phyloP scores from a whole-genome alignment of 2,329 filamentous ascomycete species.

The Davidsoniella virescens region DNA sequence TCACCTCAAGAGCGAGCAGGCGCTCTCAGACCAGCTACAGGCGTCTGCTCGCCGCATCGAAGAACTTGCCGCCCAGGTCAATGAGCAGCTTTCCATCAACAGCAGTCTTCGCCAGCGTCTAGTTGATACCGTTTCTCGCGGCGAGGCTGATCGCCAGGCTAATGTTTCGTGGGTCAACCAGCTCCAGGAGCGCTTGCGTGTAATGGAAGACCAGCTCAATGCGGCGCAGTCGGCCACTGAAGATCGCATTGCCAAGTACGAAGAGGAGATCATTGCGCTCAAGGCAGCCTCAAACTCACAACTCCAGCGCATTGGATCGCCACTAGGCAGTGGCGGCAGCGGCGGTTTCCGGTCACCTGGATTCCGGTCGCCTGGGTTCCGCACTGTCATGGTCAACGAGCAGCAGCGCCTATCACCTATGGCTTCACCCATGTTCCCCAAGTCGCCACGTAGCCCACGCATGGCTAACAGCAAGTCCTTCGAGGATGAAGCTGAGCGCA shows the following conservation, averaged over 20 bases:
- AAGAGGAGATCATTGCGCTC: slow-evolving; percentile 64
- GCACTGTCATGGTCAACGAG: slow-evolving; percentile 15
- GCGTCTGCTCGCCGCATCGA: slow-evolving; percentile 65
- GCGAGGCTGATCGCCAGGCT: slow-evolving; percentile 65
- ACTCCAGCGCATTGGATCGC: slow-evolving; percentile 39
- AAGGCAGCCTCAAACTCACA: slow-evolving; percentile 64
- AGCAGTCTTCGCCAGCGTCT: slow-evolving; percentile 59
- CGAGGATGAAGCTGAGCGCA: slow-evolving; percentile 57
- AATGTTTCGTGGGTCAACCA: slow-evolving; percentile 70
- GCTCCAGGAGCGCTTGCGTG: slow-evolving; percentile 65
- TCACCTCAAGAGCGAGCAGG: slow-evolving; percentile 42
- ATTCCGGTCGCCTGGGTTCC: slow-evolving; percentile 4
- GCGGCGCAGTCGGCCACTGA: slow-evolving; percentile 74
- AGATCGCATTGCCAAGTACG: slow-evolving; percentile 65
- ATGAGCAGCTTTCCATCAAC: slow-evolving; percentile 66
- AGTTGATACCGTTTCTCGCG: slow-evolving; percentile 61
- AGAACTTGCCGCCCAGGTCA: slow-evolving; percentile 61
- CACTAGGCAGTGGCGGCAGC: slow-evolving; percentile 18
- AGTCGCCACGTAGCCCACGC: slow-evolving; percentile 28
- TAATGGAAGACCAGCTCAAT: slow-evolving; percentile 70
- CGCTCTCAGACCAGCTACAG: slow-evolving; percentile 52
- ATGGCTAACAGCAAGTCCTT: slow-evolving; percentile 46
- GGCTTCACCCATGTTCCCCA: slow-evolving; percentile 21
- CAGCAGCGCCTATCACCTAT: slow-evolving; percentile 20
- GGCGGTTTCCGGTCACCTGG: slow-evolving; percentile 17